Evolutionary conservation across 2,329 filamentous ascomycete species (phyloP), one percentile per base, ranked within the genome.

Genomic region (Phoma sp.): DNA sequence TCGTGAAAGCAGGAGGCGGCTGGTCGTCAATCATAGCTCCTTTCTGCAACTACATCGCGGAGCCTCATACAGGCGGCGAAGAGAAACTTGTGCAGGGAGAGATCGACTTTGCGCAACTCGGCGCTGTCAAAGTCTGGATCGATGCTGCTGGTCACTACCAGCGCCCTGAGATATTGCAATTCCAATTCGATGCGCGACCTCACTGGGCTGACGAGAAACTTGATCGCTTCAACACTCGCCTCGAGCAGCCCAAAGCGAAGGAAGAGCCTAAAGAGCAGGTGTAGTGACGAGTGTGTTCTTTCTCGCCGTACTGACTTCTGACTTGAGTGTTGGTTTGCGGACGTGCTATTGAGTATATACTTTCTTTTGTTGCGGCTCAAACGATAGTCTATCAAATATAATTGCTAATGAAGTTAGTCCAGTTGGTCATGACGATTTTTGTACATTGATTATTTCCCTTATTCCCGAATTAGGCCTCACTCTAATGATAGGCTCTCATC

Each of bases 61-160:
- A 66, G 1, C 73, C 72, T 39, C 68, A 72, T 50, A 70, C 64
- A 5, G 73, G 72, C 2, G 59, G 55, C 1, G 67, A 70, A 35
- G 72, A 75, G 46, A 71, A 68, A 55, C 49, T 75, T 1, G 64
- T 75, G 4, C 60, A 65, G 29, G 73, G 66, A 8, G 72, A 75
- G 30, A 55, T 75, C n/a, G 70, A 75, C 60, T 66, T 75, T 9
- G 61, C 60, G 9, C 61, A 70, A 11, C 39, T 75, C 43, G 67
- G 61, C 7, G 41, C 53, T 22, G 72, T 75, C 4, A 75, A 75
- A 55, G 72, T 75, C 2, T 75, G 70, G 70, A 66, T 75, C 35
- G 72, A 76, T 61, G 66, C 64, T n/a, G 64, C 62, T 3, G 72
- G 73, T 2, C 71, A 76, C 43, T 76, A 75, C 45, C 60, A 69